Conservation (phyloP, 345 rosid genomes). For the Abelmoschus esculentus region DNA sequence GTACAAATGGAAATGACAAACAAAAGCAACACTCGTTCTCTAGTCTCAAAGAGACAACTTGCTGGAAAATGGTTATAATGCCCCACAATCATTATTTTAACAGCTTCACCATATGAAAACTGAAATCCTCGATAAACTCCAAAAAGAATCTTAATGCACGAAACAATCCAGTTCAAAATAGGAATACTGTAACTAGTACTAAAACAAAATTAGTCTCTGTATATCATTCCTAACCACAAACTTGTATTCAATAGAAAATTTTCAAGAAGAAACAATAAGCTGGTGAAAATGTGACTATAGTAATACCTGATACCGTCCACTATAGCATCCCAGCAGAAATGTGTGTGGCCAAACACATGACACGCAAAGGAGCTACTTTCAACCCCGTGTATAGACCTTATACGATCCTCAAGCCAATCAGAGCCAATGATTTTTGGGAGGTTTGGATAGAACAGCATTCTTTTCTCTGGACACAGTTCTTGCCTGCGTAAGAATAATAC, state of each 20-base stretch:
- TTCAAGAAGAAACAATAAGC: background rate
- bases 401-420: slow-evolving; percentile 48
- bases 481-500: slow-evolving; percentile 29
- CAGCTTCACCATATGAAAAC: background rate
- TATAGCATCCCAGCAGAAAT: slow-evolving; percentile 62
- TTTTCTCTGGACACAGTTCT: slow-evolving; percentile 71
- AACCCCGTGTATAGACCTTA: slow-evolving; percentile 44
- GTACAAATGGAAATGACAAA: background rate
- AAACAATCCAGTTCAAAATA: background rate
- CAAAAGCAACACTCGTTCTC: background rate
- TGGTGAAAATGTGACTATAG: background rate
- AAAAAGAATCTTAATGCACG: background rate
- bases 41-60: background rate
- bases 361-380: slow-evolving; percentile 31
- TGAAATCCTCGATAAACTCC: background rate
- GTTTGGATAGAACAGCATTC: slow-evolving; percentile 60
- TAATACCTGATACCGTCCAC: slow-evolving; percentile 57
- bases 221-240: background rate
- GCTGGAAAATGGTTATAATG: background rate
- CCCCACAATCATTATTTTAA: background rate
- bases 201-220: background rate
- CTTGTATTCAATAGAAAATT: background rate
- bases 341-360: slow-evolving; percentile 72
- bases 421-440: slow-evolving; percentile 67
- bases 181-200: background rate